Evolutionary conservation across 208 protist genomes (phyloP), one percentile per base, ranked within the genome.

Genomic region (Acanthamoeba healyi): DNA sequence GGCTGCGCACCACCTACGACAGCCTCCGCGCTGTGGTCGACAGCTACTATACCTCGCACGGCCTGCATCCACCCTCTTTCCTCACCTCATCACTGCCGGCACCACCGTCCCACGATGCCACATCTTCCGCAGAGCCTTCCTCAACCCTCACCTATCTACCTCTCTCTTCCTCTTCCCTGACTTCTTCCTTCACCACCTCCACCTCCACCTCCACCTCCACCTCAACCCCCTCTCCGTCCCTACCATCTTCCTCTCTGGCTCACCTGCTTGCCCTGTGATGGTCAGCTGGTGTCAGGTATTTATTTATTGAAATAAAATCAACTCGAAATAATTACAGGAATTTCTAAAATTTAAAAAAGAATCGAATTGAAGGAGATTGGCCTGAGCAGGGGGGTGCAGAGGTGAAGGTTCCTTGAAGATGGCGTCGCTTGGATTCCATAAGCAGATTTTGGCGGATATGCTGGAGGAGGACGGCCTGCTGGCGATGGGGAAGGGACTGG

Each of bases 381-480:
- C 49, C 10, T 15, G 10, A 54, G 15, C 15, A 6, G 49, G 6
- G 49, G 49, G 15, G 49, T 54, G 49, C 49, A n/a, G 49, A 54
- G 49, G 15, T 6, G 49, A 54, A 15, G 10, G 49, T 54, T 54
- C n/a, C n/a, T n/a, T 54, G 10, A 54, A 19, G 58, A 67, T 26
- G 58, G 58, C n/a, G 15, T 67, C 58, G 24, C n/a, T 67, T 7
- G 22, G 24, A 19, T 96, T 89, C 87, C 94, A 96, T 38, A 87
- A 86, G 74, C 58, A 97, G 29, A 82, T 96, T 38, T 94, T 96
- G 32, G 65, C 86, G n/a, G 77, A 95, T 36, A 70, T 94, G 72
- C 56, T 94, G n/a, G 89, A 93, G 10, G 94, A 96, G 34, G 96
- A 97, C 92, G 95, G 94, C 29, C 67, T 97, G 32, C 63, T 95